A percentile compares a stretch with the other conserved stretches of the same genome.
Conservation (phyloP, 2,329 filamentous ascomycete genomes). For the Rosellinia necatrix region DNA sequence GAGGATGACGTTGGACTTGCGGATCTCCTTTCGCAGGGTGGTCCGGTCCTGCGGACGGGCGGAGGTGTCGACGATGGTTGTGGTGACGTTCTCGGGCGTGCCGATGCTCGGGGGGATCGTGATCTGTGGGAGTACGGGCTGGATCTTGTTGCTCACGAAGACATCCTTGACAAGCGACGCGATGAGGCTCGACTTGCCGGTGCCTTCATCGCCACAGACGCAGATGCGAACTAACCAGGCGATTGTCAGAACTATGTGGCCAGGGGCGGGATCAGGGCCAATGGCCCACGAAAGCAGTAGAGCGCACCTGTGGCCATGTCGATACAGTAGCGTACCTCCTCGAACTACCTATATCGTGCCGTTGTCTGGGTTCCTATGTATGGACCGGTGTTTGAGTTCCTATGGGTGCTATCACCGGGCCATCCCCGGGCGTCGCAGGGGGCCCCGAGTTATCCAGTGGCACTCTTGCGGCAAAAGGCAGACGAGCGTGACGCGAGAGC, state of each 20-base stretch:
- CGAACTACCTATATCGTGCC: too few relatives aligned
- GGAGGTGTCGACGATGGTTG: conserved; percentile 96
- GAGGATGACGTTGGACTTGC: conserved; percentile 95
- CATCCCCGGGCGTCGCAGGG: conserved; percentile 24
- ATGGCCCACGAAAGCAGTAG: conserved; percentile 1
- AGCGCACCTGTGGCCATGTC: conserved; percentile 38
- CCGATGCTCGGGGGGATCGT: conserved; percentile 92
- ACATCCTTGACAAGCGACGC: conserved; percentile 96
- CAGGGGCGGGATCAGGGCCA: background rate
- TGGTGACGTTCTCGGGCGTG: conserved; percentile 95
- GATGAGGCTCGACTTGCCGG: conserved; percentile 92
- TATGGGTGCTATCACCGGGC: conserved; percentile 23
- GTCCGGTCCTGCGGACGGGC: conserved; percentile 91
- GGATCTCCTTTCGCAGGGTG: conserved; percentile 88
- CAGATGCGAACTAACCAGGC: conserved; percentile 76
- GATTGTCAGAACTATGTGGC: conserved; percentile 8
- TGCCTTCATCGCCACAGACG: conserved; percentile 94
- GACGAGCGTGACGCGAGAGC: background rate
- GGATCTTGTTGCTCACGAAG: conserved; percentile 95
- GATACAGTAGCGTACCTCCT: conserved; percentile 12
- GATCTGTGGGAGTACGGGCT: conserved; percentile 90
- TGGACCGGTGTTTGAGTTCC: conserved; percentile 17
- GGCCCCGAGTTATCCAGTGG: background rate
- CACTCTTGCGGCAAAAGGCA: background rate
- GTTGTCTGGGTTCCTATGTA: conserved; percentile 14